Evolutionary conservation across 108 stramenopile species (phyloP).

Genomic region (Licmophora abbreviata): DNA sequence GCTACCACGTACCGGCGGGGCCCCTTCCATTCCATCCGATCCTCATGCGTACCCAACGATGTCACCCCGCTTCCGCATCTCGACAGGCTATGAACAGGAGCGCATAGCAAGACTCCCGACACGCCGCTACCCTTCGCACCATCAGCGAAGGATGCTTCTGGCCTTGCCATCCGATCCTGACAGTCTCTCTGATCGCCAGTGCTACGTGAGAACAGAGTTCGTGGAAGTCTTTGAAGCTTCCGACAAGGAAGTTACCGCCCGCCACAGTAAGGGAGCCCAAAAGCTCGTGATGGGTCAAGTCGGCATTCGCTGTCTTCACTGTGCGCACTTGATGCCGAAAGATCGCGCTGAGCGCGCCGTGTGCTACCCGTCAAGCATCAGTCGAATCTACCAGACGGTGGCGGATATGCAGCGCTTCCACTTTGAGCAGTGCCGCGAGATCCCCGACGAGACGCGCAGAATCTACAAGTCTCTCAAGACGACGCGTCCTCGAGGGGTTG

Average conservation of each 20-base stretch:
- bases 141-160: slow-evolving; percentile 40
- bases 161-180: slow-evolving; percentile 62
- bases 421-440: slow-evolving; percentile 77
- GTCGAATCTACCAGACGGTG: slow-evolving; percentile 72
- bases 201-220: slow-evolving; percentile 79
- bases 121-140: slow-evolving; percentile 13
- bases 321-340: slow-evolving; percentile 59
- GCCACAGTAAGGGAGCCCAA: slow-evolving; percentile 82
- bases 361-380: slow-evolving; percentile 67
- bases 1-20: neutral
- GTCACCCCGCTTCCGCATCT: slow-evolving; percentile 1
- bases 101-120: slow-evolving; percentile 9
- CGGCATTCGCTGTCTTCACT: slow-evolving; percentile 79
- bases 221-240: slow-evolving; percentile 79
- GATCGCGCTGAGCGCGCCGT: slow-evolving; percentile 84
- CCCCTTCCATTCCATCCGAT: slow-evolving; percentile 1
- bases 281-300: slow-evolving; percentile 73
- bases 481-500: slow-evolving; percentile 76
- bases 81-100: slow-evolving; percentile 10
- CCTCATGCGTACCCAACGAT: neutral
- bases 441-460: slow-evolving; percentile 52
- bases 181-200: slow-evolving; percentile 75
- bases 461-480: slow-evolving; percentile 76
- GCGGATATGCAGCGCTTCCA: slow-evolving; percentile 87
- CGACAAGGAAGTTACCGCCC: slow-evolving; percentile 50